Percentiles rank a stretch among this genome's conserved stretches.
Evolutionary conservation across 768 basidiomycete species (phyloP).

Genomic region (Hysterangium stoloniferum): DNA sequence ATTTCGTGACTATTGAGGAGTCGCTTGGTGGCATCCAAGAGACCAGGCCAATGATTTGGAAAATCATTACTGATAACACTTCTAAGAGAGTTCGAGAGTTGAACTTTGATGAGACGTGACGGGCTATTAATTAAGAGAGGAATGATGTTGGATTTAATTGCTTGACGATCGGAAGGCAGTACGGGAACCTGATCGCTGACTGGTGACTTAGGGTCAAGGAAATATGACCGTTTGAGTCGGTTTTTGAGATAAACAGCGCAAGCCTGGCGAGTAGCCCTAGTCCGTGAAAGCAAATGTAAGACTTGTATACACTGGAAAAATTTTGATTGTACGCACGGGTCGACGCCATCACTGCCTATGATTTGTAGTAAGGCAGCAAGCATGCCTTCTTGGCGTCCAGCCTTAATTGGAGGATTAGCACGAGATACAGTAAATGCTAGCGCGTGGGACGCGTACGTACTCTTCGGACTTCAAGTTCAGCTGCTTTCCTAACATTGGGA

Average conservation of each 20-base stretch:
- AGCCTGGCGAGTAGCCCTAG: conserved; percentile 75
- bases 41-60: conserved; percentile 63
- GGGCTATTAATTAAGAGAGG: conserved; percentile 63
- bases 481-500: conserved; percentile 79
- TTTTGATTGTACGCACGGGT: conserved; percentile 52
- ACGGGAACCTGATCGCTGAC: conserved; percentile 59
- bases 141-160: conserved; percentile 61
- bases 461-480: conserved; percentile 84
- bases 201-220: conserved; percentile 32
- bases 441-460: conserved; percentile 29
- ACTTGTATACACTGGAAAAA: conserved; percentile 5
- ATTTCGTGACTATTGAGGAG: conserved; percentile 58
- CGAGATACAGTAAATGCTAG: conserved; percentile 1
- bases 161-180: conserved; percentile 57
- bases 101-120: conserved; percentile 60
- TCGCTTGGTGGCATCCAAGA: conserved; percentile 59
- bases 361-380: conserved; percentile 80
- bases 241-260: conserved; percentile 89
- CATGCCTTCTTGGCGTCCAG: conserved; percentile 75
- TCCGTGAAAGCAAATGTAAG: conserved; percentile 8
- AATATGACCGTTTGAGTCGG: conserved; percentile 64
- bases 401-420: conserved; percentile 33
- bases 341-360: conserved; percentile 68
- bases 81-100: conserved; percentile 68
- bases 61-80: conserved; percentile 70